phyloP scores from a whole-genome alignment of 2,329 filamentous ascomycete species.

The Sporothrix brunneoviolacea region DNA sequence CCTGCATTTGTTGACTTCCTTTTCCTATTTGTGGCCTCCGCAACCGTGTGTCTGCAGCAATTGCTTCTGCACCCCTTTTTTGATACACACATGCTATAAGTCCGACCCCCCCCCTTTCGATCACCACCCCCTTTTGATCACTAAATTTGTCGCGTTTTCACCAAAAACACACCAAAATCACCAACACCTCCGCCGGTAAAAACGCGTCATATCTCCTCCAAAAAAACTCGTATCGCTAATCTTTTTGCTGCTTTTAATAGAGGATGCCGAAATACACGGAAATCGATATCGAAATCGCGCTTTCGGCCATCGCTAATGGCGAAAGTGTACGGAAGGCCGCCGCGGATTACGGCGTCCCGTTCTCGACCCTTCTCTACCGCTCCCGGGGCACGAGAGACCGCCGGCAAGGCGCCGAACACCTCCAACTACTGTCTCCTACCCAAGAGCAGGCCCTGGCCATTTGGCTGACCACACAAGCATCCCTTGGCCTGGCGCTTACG shows the following conservation, averaged over 20 bases:
- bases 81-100: too few species aligned
- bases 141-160: too few species aligned
- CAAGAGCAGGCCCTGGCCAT: neutral
- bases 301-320: neutral
- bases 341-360: neutral
- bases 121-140: neutral
- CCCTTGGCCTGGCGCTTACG: neutral
- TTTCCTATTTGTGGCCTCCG: too few species aligned
- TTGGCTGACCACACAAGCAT: neutral
- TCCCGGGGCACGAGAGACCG: neutral
- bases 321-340: neutral
- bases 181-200: too few species aligned
- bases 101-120: neutral
- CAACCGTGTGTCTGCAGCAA: too few species aligned
- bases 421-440: neutral
- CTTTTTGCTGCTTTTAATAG: too few species aligned
- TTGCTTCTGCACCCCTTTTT: too few species aligned
- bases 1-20: too few species aligned
- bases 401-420: neutral
- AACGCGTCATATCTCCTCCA: too few species aligned
- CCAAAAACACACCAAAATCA: too few species aligned
- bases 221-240: too few species aligned
- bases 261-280: neutral
- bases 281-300: neutral
- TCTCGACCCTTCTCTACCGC: neutral